These are phyloP conservation scores for Mucor piriformis DNA, from an alignment of 371 early-diverging fungal species.

Conservation along the genomic window DNA sequence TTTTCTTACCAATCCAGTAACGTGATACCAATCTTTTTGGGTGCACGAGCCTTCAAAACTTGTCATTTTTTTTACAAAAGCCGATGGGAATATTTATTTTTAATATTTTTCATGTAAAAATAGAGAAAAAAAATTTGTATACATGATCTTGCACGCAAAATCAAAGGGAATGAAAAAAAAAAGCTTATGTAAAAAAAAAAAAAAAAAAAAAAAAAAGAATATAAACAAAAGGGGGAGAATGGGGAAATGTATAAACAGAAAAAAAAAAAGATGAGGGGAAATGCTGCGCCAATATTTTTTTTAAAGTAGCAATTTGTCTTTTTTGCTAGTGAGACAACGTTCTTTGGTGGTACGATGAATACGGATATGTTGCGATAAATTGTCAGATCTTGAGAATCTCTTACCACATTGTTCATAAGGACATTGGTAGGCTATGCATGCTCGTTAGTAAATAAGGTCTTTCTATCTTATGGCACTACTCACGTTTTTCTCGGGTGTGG, in stretches of 20 bases:
- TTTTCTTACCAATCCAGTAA: not conserved
- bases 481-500: conserved; percentile 62
- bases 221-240: conserved; percentile 2
- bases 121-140: too few relatives aligned
- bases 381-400: conserved; percentile 84
- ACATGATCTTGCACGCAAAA: conserved; percentile 9
- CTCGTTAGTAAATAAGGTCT: not conserved
- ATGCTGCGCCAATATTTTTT: too few relatives aligned
- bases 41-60: conserved; percentile 32
- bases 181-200: not conserved
- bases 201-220: not conserved
- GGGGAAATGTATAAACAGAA: not conserved
- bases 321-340: not conserved
- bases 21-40: conserved; percentile 1
- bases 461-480: too few relatives aligned
- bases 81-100: too few relatives aligned
- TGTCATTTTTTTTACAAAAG: not conserved
- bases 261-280: not conserved
- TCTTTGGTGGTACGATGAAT: conserved; percentile 54
- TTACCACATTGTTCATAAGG: conserved; percentile 73
- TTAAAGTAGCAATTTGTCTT: not conserved
- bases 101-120: too few relatives aligned
- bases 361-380: conserved; percentile 73
- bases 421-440: conserved; percentile 58
- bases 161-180: not conserved